A percentile compares a stretch with the other conserved stretches of the same genome.
Evolutionary conservation across 2,329 filamentous ascomycete genomes (phyloP).

Genomic region (Phyllachora maydis): DNA sequence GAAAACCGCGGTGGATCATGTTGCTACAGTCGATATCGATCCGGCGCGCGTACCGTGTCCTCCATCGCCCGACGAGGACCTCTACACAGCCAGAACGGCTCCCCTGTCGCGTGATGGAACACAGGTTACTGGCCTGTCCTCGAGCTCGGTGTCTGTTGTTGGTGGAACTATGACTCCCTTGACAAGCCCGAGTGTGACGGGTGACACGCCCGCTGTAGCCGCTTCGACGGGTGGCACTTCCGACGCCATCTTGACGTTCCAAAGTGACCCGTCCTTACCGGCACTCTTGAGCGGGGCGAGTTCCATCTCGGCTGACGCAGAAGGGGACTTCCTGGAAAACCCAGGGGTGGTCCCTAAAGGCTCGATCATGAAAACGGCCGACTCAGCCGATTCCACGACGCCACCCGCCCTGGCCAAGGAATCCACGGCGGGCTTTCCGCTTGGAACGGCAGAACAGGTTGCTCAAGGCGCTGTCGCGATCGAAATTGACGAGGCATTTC

Average conservation of each 20-base stretch:
- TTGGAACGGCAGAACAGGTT: slow-evolving; percentile 17
- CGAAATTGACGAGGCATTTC: too few relatives aligned
- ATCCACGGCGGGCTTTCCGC: slow-evolving; percentile 20
- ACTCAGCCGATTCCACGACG: slow-evolving; percentile 31
- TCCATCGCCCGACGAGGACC: slow-evolving; percentile 22
- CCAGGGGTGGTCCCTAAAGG: slow-evolving; percentile 23
- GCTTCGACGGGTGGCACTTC: slow-evolving; percentile 19
- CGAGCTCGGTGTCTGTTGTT: slow-evolving; percentile 29
- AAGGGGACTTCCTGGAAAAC: slow-evolving; percentile 34
- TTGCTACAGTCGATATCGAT: too few relatives aligned
- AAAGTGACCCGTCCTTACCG: slow-evolving; percentile 42
- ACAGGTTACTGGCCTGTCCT: slow-evolving; percentile 23
- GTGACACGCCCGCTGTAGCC: slow-evolving; percentile 22
- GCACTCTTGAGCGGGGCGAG: slow-evolving; percentile 42
- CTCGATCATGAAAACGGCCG: slow-evolving; percentile 23
- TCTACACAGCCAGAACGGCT: slow-evolving; percentile 10
- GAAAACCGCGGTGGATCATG: slow-evolving; percentile 5
- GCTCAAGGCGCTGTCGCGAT: too few relatives aligned
- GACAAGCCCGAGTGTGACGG: slow-evolving; percentile 31
- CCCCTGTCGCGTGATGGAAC: slow-evolving; percentile 18
- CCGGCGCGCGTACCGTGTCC: slow-evolving; percentile 17
- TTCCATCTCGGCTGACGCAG: slow-evolving; percentile 40
- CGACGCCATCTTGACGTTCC: slow-evolving; percentile 29
- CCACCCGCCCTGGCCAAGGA: slow-evolving; percentile 29
- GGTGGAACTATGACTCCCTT: slow-evolving; percentile 25